Percentiles rank a stretch among this genome's conserved stretches.
Evolutionary conservation across 2,329 filamentous ascomycete species (phyloP).

Genomic region (Hawksworthiomyces lignivorus): DNA sequence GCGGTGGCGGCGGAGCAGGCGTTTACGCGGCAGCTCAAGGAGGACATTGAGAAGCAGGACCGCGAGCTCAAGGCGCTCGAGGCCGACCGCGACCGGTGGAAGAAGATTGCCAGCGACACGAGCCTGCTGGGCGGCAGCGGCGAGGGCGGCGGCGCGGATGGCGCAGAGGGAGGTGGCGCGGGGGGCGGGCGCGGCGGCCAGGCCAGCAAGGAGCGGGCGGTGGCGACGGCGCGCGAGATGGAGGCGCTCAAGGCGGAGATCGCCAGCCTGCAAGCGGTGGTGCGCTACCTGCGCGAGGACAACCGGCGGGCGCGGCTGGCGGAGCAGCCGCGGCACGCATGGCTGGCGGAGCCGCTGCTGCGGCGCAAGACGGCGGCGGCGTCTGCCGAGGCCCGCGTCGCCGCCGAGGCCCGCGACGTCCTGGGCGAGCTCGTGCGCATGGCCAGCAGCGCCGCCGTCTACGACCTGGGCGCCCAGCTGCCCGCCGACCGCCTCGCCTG

Average conservation of each 20-base stretch:
- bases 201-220: conserved; percentile 48
- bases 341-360: conserved; percentile 56
- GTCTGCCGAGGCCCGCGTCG: conserved; percentile 37
- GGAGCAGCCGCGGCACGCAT: conserved; percentile 50
- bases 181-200: neutral
- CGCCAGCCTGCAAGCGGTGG: conserved; percentile 53
- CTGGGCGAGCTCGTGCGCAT: conserved; percentile 58
- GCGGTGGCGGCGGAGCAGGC: conserved; percentile 47
- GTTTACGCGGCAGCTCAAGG: conserved; percentile 45
- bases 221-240: conserved; percentile 65
- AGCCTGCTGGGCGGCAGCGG: conserved; percentile 44
- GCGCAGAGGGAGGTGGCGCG: neutral
- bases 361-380: conserved; percentile 23
- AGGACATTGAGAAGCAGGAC: conserved; percentile 60
- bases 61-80: conserved; percentile 58
- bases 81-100: conserved; percentile 61
- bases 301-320: conserved; percentile 53
- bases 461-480: conserved; percentile 40
- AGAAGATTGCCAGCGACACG: conserved; percentile 59
- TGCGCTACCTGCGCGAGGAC: conserved; percentile 61
- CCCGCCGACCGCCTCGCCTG: conserved; percentile 33
- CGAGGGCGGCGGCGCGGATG: neutral
- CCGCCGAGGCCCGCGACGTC: conserved; percentile 55
- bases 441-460: conserved; percentile 47
- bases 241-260: conserved; percentile 65